These are phyloP conservation scores for Penicillium sp. DNA, from an alignment of 2,329 filamentous ascomycete species.

Conservation along the genomic window DNA sequence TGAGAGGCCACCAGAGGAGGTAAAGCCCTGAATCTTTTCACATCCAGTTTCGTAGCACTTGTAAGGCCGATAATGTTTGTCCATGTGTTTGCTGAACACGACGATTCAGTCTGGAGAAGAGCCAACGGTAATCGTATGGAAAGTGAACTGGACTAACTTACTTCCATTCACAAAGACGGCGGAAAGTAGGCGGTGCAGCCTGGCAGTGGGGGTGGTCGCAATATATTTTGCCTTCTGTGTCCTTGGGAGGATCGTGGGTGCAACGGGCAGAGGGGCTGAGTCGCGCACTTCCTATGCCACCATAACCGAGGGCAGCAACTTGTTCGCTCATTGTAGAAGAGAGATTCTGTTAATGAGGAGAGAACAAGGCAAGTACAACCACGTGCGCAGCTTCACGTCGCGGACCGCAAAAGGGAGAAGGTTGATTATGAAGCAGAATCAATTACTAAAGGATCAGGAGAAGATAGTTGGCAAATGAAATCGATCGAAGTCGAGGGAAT, in stretches of 20 bases:
- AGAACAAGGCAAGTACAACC: constrained; percentile 28
- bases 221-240: constrained; percentile 66
- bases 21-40: constrained; percentile 88
- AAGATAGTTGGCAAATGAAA: too few relatives aligned
- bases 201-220: constrained; percentile 67
- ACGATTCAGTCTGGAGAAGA: constrained; percentile 15
- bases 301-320: constrained; percentile 21
- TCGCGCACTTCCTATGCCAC: constrained; percentile 30
- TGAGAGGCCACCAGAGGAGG: constrained; percentile 83
- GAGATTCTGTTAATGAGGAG: constrained; percentile 29
- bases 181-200: constrained; percentile 60
- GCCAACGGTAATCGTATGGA: constrained; percentile 18
- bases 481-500: too few relatives aligned
- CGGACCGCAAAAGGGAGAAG: constrained; percentile 40
- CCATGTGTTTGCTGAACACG: constrained; percentile 80
- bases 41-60: constrained; percentile 77
- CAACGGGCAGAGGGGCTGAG: constrained; percentile 39
- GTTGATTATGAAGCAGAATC: too few relatives aligned
- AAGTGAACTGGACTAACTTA: too few relatives aligned
- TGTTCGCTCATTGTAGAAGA: constrained; percentile 36
- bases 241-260: constrained; percentile 52
- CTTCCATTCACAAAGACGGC: constrained; percentile 85
- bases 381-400: constrained; percentile 38
- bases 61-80: constrained; percentile 92
- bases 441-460: too few relatives aligned